Evolutionary conservation across 2,329 filamentous ascomycete species (phyloP), one percentile per base, ranked within the genome.

Genomic region (Bipolaris victoriae): DNA sequence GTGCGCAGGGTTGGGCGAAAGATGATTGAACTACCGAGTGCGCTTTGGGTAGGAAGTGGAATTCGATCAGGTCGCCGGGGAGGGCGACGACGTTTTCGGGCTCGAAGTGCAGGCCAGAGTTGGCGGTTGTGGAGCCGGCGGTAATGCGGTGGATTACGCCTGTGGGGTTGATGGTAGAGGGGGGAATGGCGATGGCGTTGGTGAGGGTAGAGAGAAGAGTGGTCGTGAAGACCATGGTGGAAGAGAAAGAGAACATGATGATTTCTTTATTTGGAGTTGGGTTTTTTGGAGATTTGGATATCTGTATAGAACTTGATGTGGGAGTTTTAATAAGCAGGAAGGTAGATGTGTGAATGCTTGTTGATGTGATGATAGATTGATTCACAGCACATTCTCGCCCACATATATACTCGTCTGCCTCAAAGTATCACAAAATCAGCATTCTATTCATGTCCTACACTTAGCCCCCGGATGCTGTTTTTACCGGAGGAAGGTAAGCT

Each of bases 11-110:
- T 58, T 82, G 77, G 67, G 88, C 86, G 70, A 92, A 93, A 67
- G 82, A 86, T 45, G 89, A 90, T 80, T 92, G 89, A 5, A 86
- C 88, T 56, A 92, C 84, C 48, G 89, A 91, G 83, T 93, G 90
- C 80, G 92, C 92, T 44, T 77, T 73, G 1, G 79, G 76, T 16
- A 77, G 76, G 69, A 82, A 84, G 62, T 81, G 78, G 71, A 83
- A 82, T 60, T 82, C 78, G 51, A 84, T 72, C 13, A 68, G 29
- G 60, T 73, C 71, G 15, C 71, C 72, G 7, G 67, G 55, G 13
- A 68, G 61, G 52, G 71, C 72, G 16, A 71, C 66, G 29, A 74
- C 63, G 52, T 72, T 74, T 15, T 74, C 55, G 3, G 72, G 72
- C 63, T 74, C 71, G 55, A 72, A 74, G 63, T 68, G 66, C 2